Conservation (phyloP, 352 stramenopile species). For the Phytophthora pinifolia region DNA sequence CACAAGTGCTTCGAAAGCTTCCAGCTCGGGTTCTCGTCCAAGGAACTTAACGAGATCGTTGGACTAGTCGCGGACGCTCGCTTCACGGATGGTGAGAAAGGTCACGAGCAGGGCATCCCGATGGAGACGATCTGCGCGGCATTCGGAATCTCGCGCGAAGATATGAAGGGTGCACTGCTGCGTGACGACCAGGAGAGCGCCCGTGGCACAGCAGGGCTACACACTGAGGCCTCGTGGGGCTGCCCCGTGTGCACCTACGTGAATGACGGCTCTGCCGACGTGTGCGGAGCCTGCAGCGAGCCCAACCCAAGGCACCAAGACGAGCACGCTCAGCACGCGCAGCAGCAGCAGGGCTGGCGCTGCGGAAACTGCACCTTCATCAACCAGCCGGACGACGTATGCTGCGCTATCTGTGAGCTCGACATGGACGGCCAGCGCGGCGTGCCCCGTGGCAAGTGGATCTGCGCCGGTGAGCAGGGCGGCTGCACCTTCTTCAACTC, state of each 20-base stretch:
- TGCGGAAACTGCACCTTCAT: slow-evolving; percentile 88
- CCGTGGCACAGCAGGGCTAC: slow-evolving; percentile 16
- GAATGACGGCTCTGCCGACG: slow-evolving; percentile 47
- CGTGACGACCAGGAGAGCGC: slow-evolving; percentile 42
- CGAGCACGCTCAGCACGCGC: slow-evolving; percentile 27
- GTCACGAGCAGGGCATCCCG: slow-evolving; percentile 34
- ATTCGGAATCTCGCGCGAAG: slow-evolving; percentile 55
- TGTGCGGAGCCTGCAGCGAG: slow-evolving; percentile 66
- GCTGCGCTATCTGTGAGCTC: slow-evolving; percentile 82
- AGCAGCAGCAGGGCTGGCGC: slow-evolving; percentile 66
- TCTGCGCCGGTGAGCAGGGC: slow-evolving; percentile 80
- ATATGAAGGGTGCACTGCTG: slow-evolving; percentile 59
- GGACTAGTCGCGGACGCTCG: slow-evolving; percentile 62
- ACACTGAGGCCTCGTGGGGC: slow-evolving; percentile 40
- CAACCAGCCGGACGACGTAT: slow-evolving; percentile 71
- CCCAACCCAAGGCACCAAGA: slow-evolving; percentile 46
- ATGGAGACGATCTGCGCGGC: slow-evolving; percentile 75
- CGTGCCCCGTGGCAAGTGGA: slow-evolving; percentile 83
- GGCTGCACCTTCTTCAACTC: slow-evolving; percentile 90
- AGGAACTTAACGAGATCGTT: slow-evolving; percentile 85
- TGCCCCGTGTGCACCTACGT: slow-evolving; percentile 81
- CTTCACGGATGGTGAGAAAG: slow-evolving; percentile 42
- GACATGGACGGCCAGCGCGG: slow-evolving; percentile 76
- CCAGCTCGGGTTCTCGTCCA: slow-evolving; percentile 79
- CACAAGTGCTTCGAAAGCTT: slow-evolving; percentile 88